Base-by-base conservation (phyloP, 768 basidiomycete species). In the Crassisporium funariophilum region DNA sequence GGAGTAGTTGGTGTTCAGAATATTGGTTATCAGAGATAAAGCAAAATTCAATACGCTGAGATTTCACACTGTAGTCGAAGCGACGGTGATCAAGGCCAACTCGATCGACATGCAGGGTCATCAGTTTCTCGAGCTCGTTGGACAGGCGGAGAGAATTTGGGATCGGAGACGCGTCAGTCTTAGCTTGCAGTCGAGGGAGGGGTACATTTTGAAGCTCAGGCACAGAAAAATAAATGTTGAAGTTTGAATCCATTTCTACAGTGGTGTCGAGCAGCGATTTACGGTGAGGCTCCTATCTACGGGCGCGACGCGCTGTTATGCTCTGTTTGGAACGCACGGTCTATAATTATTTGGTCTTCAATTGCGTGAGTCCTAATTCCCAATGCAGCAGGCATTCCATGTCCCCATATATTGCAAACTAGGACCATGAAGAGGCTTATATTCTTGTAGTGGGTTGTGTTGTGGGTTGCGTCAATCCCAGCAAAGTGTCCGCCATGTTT, bases 321-420 rank as follows among this genome's bases (percentile, higher is more conserved):
- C n/a, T n/a, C n/a, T n/a, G n/a, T n/a, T n/a, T n/a, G n/a, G n/a
- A n/a, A 12, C 11, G 4, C 4, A 13, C 29, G 29, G n/a, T n/a
- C n/a, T n/a, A n/a, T n/a, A n/a, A n/a, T n/a, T n/a, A n/a, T n/a
- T n/a, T n/a, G n/a, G n/a, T n/a, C n/a, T 44, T 44, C 10, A 20
- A 29, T 22, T 25, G 42, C 31, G 25, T 44, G 42, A 44, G 42
- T 44, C 23, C 21, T 12, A 44, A 44, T 44, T 44, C 42, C 42
- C 24, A 52, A n/a, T n/a, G n/a, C n/a, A n/a, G n/a, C 33, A 2
- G 60, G 56, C 40, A 59, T 56, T 0, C 60, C 56, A 19, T 46
- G 52, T 13, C 47, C 43, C 52, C 52, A 53, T 5, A 27, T 7
- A 31, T 53, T 44, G 2, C 47, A 43, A 6, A 36, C 48, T 9